Evolutionary conservation across 306 rosid genomes (phyloP).

Genomic region (Arachis stenosperma): DNA sequence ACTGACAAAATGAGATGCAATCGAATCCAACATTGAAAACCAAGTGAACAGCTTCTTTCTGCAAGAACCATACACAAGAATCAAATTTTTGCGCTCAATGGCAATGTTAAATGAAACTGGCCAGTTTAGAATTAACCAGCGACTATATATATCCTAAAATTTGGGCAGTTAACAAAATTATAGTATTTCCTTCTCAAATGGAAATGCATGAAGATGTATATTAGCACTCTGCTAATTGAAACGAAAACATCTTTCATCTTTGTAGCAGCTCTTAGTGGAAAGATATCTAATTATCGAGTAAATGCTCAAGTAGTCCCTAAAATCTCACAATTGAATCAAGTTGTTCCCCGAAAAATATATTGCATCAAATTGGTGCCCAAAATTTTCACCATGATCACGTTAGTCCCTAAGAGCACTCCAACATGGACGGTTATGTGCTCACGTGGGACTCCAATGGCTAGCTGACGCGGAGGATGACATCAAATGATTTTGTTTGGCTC

Average conservation of each 20-base stretch:
- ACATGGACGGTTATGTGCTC: no score
- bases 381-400: no score
- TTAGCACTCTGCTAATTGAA: constrained; percentile 1
- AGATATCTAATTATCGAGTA: no score
- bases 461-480: no score
- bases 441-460: no score
- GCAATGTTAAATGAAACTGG: background rate
- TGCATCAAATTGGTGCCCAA: no score
- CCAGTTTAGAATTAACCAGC: background rate
- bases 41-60: constrained; percentile 27
- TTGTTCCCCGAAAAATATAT: no score
- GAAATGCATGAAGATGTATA: constrained; percentile 15
- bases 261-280: constrained; percentile 1
- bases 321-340: no score
- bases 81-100: background rate
- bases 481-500: no score
- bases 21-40: constrained; percentile 23
- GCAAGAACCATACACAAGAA: constrained; percentile 21
- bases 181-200: background rate
- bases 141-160: constrained; percentile 1
- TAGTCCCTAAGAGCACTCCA: no score
- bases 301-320: no score
- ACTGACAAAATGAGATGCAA: constrained; percentile 9
- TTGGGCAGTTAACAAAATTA: constrained; percentile 4
- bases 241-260: constrained; percentile 1